phyloP scores from a whole-genome alignment of 2,329 filamentous ascomycete species.

The Phialophora verrucosa region DNA sequence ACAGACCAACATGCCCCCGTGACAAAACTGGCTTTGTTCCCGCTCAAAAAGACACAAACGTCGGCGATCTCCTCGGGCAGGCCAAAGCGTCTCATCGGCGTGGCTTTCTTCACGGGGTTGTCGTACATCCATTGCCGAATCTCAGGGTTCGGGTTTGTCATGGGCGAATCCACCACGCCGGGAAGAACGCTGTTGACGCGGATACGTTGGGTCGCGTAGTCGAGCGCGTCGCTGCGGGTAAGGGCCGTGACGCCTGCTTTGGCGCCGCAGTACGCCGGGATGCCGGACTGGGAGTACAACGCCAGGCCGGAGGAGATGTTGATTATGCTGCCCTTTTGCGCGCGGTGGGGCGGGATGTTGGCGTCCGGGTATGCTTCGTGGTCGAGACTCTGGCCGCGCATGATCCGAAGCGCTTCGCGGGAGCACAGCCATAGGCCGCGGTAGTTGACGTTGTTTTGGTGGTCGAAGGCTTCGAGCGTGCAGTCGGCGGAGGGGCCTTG shows the following conservation, averaged over 20 bases:
- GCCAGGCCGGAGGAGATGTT: constrained; percentile 62
- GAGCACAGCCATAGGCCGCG: constrained; percentile 58
- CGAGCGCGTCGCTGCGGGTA: constrained; percentile 48
- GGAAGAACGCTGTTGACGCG: constrained; percentile 50
- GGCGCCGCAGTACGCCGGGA: constrained; percentile 51
- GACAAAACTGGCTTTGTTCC: constrained; percentile 27
- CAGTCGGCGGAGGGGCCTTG: constrained; percentile 55
- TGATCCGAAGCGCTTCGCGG: constrained; percentile 52
- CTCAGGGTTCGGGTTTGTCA: constrained; percentile 43
- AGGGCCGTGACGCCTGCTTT: constrained; percentile 55
- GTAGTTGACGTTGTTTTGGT: constrained; percentile 62
- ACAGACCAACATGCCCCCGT: constrained; percentile 26
- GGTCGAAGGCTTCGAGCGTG: constrained; percentile 57
- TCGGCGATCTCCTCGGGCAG: constrained; percentile 73
- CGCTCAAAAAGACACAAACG: constrained; percentile 54
- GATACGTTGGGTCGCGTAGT: constrained; percentile 44
- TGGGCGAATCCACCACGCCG: constrained; percentile 55
- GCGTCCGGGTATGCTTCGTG: constrained; percentile 51
- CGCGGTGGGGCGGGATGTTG: constrained; percentile 38
- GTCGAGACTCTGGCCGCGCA: constrained; percentile 46
- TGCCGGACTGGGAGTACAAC: constrained; percentile 42
- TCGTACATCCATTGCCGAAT: constrained; percentile 20
- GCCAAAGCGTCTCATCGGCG: constrained; percentile 44
- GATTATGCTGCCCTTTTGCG: constrained; percentile 57
- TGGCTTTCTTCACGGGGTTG: constrained; percentile 19